Base-by-base conservation (phyloP, 1,284 basidiomycete species). In the Leccinum solheimii region DNA sequence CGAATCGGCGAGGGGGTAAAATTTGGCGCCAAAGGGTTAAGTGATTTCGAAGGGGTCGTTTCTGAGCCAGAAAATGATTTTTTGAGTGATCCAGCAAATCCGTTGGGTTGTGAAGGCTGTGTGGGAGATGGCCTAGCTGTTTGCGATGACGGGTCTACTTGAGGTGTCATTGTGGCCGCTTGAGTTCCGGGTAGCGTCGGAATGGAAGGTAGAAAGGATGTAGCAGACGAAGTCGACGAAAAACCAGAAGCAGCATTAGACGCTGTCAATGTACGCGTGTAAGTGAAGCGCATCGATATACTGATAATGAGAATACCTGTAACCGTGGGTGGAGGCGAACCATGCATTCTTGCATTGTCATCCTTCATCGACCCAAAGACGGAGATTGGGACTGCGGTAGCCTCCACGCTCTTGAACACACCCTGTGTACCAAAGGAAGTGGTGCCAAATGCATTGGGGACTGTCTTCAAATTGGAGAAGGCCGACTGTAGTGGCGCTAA, bases 391-490 rank as follows among this genome's bases (percentile, higher is more conserved):
- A 59, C 26, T 27, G 58, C 13, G 6, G 60, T n/a, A 27, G 59
- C 26, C 3, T 38, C 59, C 7, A 19, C 40, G 40, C 51, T 62
- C 43, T 60, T 27, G 51, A 64, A 60, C 11, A 34, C 30, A 21
- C 55, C 59, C 11, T 62, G 59, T 57, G 64, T 61, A 61, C 68
- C 38, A 50, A 74, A 67, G 38, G 71, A 64, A 23, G 64, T 30
- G 2, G 65, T 71, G 5, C 75, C 72, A 63, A 81, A 76, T 53
- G 67, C 69, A 48, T 70, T 66, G 13, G 76, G 79, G 14, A 70
- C 69, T 2, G 75, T 68, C 53, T 73, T 72, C 19, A 80, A 67
- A 45, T 69, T 71, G 16, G 81, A 76, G 65, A 86, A 85, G 9
- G 78, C 83, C 26, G 78, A 76, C 19, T 67, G 64, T 1, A 55